Evolutionary conservation across 306 rosid species (phyloP), one percentile per base, ranked within the genome.

Genomic region (Begonia peltatifolia): DNA sequence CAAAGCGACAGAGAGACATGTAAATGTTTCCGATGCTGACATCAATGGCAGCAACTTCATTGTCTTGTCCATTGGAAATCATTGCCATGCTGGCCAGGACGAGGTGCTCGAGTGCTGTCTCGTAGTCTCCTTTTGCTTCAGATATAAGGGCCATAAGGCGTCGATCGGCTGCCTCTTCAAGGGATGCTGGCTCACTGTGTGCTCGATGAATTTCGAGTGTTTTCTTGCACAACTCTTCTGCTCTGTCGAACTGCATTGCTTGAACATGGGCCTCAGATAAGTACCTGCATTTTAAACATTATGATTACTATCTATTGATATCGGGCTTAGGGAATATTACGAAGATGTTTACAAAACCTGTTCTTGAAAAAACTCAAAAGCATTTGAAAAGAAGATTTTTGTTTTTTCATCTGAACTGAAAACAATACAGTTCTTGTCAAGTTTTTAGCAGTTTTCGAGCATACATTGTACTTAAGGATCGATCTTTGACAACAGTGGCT

Each of bases 11-110:
- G 9, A 92, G 88, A 36, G 93, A 83, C 94, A 87, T 79, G 68
- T 92, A 92, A 65, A 86, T 74, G 70, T 86, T 92, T 22, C 99
- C 99, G 35, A 92, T 86, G 71, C 99, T 87, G 30, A 92, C 87
- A 75, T 92, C 99, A 79, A 92, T 83, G 0, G 89, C 69, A 23
- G 99, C 99, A 71, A 83, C 99, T 49, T 92, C 99, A 44, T 62
- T 83, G 67, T 92, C 99, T 52, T 79, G 96, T 23, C 77, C 93
- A 56, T 92, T 92, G 5, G 99, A 95, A 51, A 92, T 70, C 99
- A 92, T 92, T 4, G 96, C 92, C 99, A 92, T 92, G 63, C 96
- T 86, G 41, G 99, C 99, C 10, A 92, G 94, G 57, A 92, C 99
- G 53, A 92, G 99, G 55, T 92, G 94, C 75, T 92, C 99, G 15